Percentiles rank a stretch among this genome's conserved stretches.
These are phyloP conservation scores for Trichophyton mentagrophytes DNA, from an alignment of 2,329 filamentous ascomycete genomes.

Conservation along the genomic window DNA sequence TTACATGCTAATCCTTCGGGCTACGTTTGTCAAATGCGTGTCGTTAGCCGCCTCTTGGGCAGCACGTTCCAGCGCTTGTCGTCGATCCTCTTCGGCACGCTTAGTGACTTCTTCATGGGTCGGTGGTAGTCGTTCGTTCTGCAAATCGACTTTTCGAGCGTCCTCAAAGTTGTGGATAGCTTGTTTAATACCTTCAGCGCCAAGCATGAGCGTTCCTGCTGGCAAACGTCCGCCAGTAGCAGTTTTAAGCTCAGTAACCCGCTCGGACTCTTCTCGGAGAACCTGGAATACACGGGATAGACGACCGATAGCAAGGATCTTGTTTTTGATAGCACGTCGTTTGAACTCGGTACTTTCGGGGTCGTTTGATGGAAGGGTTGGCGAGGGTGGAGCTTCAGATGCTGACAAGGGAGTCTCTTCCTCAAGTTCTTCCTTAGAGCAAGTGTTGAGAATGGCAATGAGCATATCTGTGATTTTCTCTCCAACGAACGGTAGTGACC, in stretches of 20 bases:
- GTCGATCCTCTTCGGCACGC: constrained; percentile 67
- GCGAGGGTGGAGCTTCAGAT: constrained; percentile 56
- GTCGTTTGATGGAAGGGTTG: constrained; percentile 42
- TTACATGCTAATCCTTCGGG: constrained; percentile 92
- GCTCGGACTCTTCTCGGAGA: constrained; percentile 89
- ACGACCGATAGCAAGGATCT: constrained; percentile 93
- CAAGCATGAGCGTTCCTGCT: constrained; percentile 92
- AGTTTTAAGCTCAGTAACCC: constrained; percentile 94
- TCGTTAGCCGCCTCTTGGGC: constrained; percentile 85
- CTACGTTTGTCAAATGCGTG: constrained; percentile 70
- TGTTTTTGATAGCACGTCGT: constrained; percentile 96
- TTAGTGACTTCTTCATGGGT: constrained; percentile 81
- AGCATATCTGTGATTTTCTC: constrained; percentile 99
- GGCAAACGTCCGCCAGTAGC: constrained; percentile 84
- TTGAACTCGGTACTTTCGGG: constrained; percentile 86
- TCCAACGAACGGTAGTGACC: constrained; percentile 95
- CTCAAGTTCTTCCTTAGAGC: constrained; percentile 96
- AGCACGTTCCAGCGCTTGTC: constrained; percentile 74
- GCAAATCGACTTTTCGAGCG: constrained; percentile 87
- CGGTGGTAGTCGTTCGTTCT: constrained; percentile 89
- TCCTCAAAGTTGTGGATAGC: constrained; percentile 96
- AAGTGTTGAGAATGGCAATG: constrained; percentile 94
- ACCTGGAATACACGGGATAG: constrained; percentile 98
- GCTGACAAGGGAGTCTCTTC: constrained; percentile 69
- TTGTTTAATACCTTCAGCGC: constrained; percentile 96